These are phyloP conservation scores for Globisporangium lucens DNA, from an alignment of 352 stramenopile species.

Conservation along the genomic window DNA sequence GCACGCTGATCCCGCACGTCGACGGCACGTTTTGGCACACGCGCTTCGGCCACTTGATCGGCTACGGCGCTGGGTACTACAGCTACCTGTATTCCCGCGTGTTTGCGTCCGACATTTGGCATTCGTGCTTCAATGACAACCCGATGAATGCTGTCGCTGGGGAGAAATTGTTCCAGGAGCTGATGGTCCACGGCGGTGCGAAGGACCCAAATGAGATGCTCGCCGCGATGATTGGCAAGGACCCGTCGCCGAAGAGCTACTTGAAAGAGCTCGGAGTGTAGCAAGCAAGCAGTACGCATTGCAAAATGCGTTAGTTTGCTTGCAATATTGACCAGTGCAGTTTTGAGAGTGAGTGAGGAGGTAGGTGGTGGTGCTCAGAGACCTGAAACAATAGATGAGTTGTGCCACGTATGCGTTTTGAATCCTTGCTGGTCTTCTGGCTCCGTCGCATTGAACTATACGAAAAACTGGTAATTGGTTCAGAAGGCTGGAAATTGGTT, in stretches of 20 bases:
- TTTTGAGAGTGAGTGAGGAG: background rate
- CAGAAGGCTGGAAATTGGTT: no score
- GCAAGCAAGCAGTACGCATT: background rate
- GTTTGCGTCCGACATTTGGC: conserved; percentile 89
- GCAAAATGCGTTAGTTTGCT: background rate
- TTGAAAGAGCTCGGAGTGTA: conserved; percentile 68
- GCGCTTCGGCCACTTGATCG: conserved; percentile 87
- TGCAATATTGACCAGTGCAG: background rate
- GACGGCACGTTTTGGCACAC: conserved; percentile 82
- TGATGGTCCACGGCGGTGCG: conserved; percentile 85
- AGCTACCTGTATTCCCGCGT: conserved; percentile 90
- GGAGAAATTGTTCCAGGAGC: conserved; percentile 54
- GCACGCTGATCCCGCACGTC: conserved; percentile 73
- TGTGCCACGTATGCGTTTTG: background rate
- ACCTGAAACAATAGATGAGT: background rate
- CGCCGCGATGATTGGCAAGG: conserved; percentile 53
- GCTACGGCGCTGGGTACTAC: conserved; percentile 91
- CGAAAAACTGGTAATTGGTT: background rate
- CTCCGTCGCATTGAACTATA: background rate
- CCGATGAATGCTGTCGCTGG: conserved; percentile 63
- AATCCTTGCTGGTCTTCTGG: background rate
- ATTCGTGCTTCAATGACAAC: conserved; percentile 56
- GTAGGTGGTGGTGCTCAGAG: background rate
- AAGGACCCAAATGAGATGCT: conserved; percentile 87
- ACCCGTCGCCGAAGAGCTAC: conserved; percentile 60